Base-by-base conservation (phyloP, 2,329 filamentous ascomycete species). In the Metarhizium sp. region DNA sequence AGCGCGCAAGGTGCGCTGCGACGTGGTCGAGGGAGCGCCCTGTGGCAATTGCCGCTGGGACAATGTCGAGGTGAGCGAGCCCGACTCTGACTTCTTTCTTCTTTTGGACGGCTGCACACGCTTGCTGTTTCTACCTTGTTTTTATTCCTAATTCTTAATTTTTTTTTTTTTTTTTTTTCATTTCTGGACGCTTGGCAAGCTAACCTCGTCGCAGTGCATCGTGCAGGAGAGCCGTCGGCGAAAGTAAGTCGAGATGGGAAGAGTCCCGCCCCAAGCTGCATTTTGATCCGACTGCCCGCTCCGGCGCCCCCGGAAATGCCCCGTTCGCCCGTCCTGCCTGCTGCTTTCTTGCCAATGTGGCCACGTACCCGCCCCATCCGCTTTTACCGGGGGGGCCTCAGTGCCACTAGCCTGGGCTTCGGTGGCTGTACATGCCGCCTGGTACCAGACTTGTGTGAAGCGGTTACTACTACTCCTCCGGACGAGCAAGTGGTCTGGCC, bases 1-100 rank as follows among this genome's bases (percentile, higher is more conserved):
- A 64, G 85, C 88, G 56, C 85, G 92, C 67, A 96, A 96, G 70
- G 92, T 96, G 46, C 84, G 92, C 56, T 96, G 92, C 75, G 92
- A 96, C 74, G 91, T 96, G 55, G 90, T 94, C 57, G 90, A 95
- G 70, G 87, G 87, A 51, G 86, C 86, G 47, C 90, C 90, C 1
- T 95, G 90, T 70, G 91, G 88, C 55, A 95, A 95, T 71, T 95
- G 90, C 73, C 79, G 88, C 60, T 82, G 88, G 74, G 87, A 90
- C 69, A 85, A 88, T 67, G 86, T 90, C 57, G 85, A 89, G 66
- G 71, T 73, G 66, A 53, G 70, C 25, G 66, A 53, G 70, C 25
- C 25, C 25, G 25, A 25, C 25, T 25, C 25, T 25, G 25, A 25
- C 25, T 25, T 25, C 32, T 42, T 25, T 25, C 32, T 42, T 20